Conservation (phyloP, 306 rosid species). For the Hylodesmum podocarpum region DNA sequence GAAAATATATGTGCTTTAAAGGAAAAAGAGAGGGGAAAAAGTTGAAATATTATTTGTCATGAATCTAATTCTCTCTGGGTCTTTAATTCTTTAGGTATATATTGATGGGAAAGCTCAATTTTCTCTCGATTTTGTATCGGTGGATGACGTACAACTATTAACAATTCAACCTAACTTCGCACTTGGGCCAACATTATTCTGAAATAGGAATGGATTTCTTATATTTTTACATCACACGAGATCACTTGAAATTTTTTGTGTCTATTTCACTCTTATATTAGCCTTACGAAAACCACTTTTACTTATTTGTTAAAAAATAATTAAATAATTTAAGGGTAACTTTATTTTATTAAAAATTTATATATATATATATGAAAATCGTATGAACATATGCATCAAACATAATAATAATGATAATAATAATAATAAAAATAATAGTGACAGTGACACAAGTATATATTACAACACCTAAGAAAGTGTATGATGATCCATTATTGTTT, state of each 20-base stretch:
- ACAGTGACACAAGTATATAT: no score
- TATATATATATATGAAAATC: no score
- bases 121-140: neutral
- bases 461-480: no score
- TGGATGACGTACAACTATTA: neutral
- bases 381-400: no score
- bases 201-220: neutral
- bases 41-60: neutral
- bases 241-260: neutral
- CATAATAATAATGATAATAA: no score
- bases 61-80: conserved; percentile 32
- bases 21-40: neutral
- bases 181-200: neutral
- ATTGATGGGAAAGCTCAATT: neutral
- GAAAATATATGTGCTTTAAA: neutral
- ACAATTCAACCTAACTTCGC: no score
- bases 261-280: neutral
- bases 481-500: no score
- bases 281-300: neutral
- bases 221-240: neutral
- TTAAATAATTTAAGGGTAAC: no score
- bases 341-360: no score
- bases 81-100: neutral
- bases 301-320: no score
- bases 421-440: no score